A percentile compares a stretch with the other conserved stretches of the same genome.
Evolutionary conservation across 208 protist genomes (phyloP).

Genomic region (Wallacemonas sp.): DNA sequence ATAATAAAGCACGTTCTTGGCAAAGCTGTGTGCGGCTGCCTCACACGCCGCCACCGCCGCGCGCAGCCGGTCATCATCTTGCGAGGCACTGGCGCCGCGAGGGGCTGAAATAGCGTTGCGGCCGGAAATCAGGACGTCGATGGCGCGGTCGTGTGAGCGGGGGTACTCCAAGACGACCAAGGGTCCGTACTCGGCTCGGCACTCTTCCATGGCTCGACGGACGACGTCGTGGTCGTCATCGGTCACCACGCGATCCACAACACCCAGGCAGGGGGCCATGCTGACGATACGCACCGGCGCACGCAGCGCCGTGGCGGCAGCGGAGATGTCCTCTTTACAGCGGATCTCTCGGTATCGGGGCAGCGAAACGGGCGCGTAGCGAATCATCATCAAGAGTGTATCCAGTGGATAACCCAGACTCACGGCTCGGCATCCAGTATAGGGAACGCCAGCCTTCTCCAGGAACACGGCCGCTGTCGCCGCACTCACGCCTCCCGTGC

Average conservation of each 20-base stretch:
- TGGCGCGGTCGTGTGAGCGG: background rate
- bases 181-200: background rate
- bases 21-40: conserved; percentile 13
- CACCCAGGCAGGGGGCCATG: conserved; percentile 8
- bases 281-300: conserved; percentile 28
- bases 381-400: conserved; percentile 73
- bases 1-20: conserved; percentile 29
- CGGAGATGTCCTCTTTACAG: conserved; percentile 15
- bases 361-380: conserved; percentile 64
- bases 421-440: conserved; percentile 53
- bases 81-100: background rate
- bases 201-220: background rate
- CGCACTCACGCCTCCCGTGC: conserved; percentile 24
- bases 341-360: conserved; percentile 53
- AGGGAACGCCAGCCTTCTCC: conserved; percentile 29
- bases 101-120: background rate
- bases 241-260: conserved; percentile 3
- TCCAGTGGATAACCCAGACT: conserved; percentile 57
- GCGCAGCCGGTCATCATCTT: background rate
- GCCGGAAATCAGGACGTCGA: conserved; percentile 1
- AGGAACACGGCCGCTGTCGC: conserved; percentile 40
- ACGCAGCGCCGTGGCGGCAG: conserved; percentile 22
- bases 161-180: background rate
- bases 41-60: background rate
- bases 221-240: background rate